A percentile compares a stretch with the other conserved stretches of the same genome.
Evolutionary conservation across 2,329 filamentous ascomycete genomes (phyloP).

Genomic region (Periconia sp.): DNA sequence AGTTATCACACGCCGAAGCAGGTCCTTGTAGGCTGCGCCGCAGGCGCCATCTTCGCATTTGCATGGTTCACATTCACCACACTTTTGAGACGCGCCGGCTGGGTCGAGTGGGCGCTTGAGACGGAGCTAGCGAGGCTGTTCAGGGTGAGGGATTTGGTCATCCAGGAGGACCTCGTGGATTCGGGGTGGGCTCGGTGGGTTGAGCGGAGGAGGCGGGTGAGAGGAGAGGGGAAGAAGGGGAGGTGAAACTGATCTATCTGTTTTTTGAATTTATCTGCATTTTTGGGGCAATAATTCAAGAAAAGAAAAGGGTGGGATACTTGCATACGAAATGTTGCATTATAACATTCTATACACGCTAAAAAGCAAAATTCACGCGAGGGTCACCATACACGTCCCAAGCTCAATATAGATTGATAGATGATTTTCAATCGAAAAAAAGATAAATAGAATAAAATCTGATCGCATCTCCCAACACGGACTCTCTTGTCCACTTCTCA

Average conservation of each 20-base stretch:
- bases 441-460: no score
- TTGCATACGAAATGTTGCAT: no score
- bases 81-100: constrained; percentile 66
- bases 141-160: constrained; percentile 78
- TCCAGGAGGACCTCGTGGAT: constrained; percentile 86
- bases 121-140: constrained; percentile 65
- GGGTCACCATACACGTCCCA: no score
- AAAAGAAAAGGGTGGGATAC: no score
- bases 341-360: no score
- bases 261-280: no score
- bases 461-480: no score
- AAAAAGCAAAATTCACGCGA: no score
- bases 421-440: no score
- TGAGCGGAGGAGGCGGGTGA: constrained; percentile 43
- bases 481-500: no score
- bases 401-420: no score
- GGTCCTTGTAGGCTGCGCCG: constrained; percentile 75
- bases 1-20: constrained; percentile 90
- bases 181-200: constrained; percentile 95
- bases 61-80: constrained; percentile 77
- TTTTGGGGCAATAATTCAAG: no score
- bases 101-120: constrained; percentile 73
- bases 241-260: constrained; percentile 10
- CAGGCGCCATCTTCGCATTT: constrained; percentile 70
- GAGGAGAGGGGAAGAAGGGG: constrained; percentile 28